phyloP scores from a whole-genome alignment of 345 rosid species.

The Populus tremula region DNA sequence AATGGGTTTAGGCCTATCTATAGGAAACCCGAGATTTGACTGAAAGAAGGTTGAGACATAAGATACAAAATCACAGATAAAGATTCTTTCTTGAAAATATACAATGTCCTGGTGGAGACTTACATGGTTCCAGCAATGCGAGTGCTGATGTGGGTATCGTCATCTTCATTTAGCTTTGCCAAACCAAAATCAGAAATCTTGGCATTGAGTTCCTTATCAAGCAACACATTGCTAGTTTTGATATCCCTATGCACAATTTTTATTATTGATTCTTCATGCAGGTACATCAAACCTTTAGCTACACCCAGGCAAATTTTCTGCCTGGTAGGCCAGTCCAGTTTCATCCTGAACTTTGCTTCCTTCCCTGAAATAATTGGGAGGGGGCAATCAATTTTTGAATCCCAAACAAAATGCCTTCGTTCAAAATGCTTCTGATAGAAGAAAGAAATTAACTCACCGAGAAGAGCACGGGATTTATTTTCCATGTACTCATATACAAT shows the following conservation, averaged over 20 bases:
- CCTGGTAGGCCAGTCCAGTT: conserved; percentile 71
- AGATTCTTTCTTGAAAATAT: not conserved
- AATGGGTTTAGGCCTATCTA: not conserved
- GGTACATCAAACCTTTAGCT: conserved; percentile 73
- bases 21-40: not conserved
- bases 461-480: conserved; percentile 28
- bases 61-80: not conserved
- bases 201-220: conserved; percentile 73
- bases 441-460: conserved; percentile 17
- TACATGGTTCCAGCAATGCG: conserved; percentile 87
- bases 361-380: conserved; percentile 49
- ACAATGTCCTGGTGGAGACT: conserved; percentile 14
- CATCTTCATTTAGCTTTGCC: conserved; percentile 84
- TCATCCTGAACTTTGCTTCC: conserved; percentile 41
- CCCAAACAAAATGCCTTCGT: not conserved
- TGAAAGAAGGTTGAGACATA: not conserved
- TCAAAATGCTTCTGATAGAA: not conserved
- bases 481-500: conserved; percentile 27
- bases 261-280: conserved; percentile 79
- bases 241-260: conserved; percentile 93
- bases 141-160: conserved; percentile 79
- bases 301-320: conserved; percentile 66
- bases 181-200: conserved; percentile 93
- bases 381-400: not conserved
- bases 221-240: conserved; percentile 84